Evolutionary conservation across 1,284 basidiomycete genomes (phyloP).

Genomic region (Bjerkandera adusta): DNA sequence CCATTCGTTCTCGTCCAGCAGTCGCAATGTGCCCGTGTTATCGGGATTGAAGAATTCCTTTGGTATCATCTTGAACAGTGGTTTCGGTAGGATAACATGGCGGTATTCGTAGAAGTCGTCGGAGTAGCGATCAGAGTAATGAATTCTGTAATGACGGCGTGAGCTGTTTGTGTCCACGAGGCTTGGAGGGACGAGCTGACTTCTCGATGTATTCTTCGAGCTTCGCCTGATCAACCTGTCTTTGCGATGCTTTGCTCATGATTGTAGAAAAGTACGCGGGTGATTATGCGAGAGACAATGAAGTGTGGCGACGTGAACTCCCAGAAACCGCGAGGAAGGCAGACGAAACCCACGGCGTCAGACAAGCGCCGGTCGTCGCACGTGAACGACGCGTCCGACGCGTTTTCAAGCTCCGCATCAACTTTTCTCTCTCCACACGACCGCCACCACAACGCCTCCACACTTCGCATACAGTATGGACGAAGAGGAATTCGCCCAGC

Average conservation of each 20-base stretch:
- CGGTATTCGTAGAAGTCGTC: conserved; percentile 87
- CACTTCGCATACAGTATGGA: conserved; percentile 15
- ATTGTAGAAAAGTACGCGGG: not conserved
- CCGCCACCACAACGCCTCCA: not conserved
- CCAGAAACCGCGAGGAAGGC: not conserved
- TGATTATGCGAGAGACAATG: conserved; percentile 15
- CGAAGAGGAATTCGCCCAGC: conserved; percentile 15
- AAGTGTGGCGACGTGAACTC: not conserved
- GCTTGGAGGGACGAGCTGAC: conserved; percentile 20
- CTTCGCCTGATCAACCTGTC: conserved; percentile 38
- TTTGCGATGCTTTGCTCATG: conserved; percentile 23
- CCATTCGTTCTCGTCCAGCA: conserved; percentile 89
- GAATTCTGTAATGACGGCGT: conserved; percentile 50
- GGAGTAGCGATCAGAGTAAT: conserved; percentile 82
- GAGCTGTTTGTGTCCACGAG: conserved; percentile 12
- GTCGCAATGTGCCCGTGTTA: conserved; percentile 76
- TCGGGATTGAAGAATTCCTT: conserved; percentile 78
- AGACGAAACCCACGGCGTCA: not conserved
- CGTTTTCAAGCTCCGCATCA: conserved; percentile 11
- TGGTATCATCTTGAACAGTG: conserved; percentile 84
- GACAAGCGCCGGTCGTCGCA: conserved; percentile 19
- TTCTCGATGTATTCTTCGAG: conserved; percentile 57
- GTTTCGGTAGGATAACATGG: conserved; percentile 90
- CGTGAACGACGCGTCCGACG: conserved; percentile 15
- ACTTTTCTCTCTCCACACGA: not conserved